Evolutionary conservation across 2,329 filamentous ascomycete genomes (phyloP), one percentile per base, ranked within the genome.

Genomic region (Teratosphaeriaceae sp.): DNA sequence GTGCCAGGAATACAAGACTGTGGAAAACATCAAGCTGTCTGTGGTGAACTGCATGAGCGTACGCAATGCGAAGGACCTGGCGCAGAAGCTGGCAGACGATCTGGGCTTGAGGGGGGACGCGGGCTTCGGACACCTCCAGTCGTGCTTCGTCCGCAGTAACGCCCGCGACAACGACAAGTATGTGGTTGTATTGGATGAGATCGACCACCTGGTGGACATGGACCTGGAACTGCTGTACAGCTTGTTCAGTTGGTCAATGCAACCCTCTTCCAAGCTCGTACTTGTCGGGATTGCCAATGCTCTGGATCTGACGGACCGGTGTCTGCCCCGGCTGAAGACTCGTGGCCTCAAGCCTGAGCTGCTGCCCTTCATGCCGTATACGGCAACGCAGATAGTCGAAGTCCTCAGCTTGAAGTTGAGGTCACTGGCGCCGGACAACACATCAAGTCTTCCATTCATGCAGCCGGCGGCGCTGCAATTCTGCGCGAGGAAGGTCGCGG

Each of bases 21-120:
- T 70, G 2, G 57, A 64, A 11, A 64, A 64, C 3, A 70, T 92
- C 41, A 80, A 79, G 56, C 80, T 82, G 41, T 81, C 82, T 2
- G 90, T 89, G 59, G 76, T 98, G 72, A 98, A 98, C 63, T 98
- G 92, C 67, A 96, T 96, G 82, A 95, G 89, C 65, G 82, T 96
- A 65, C 94, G 92, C 59, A 87, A 81, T 24, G 86, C 88, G 2
- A 82, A 80, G 52, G 89, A 96, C 60, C 74, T 98, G 18, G 94
- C 94, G 65, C 75, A 76, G 49, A 89, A 83, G 16, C 70, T 98
- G 15, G 67, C 90, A 11, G 81, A 86, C 51, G 75, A 78, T 42
- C 78, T 90, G 31, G 75, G 75, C 11, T 73, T 81, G 43, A 72
- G 75, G 23, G 64, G 68, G 15, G 76, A 82, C 47, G 79, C 85